Evolutionary conservation across 2,329 filamentous ascomycete species (phyloP).

Genomic region (Exophiala spinifera): DNA sequence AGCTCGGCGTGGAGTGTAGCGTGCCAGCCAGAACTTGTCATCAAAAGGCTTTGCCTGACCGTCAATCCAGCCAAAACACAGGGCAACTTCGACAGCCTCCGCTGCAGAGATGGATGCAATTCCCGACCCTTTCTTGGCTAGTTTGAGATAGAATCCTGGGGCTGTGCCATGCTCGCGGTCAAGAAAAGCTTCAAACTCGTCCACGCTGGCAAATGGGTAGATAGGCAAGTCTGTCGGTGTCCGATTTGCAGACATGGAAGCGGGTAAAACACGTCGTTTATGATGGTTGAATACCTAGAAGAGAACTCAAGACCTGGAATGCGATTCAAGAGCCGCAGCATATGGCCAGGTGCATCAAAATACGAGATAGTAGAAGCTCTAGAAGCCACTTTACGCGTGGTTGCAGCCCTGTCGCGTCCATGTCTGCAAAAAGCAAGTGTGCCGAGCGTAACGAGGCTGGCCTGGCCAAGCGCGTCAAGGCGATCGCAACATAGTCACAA

Average conservation of each 20-base stretch:
- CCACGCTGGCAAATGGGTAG: slow-evolving; percentile 30
- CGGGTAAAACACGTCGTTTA: no score
- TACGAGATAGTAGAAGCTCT: no score
- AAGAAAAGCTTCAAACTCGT: slow-evolving; percentile 42
- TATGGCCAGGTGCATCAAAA: no score
- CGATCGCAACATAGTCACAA: no score
- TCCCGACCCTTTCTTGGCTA: slow-evolving; percentile 48
- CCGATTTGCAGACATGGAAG: slow-evolving; percentile 12
- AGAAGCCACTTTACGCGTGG: no score
- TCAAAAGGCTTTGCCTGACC: slow-evolving; percentile 51
- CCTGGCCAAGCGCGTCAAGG: no score
- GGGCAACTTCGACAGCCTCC: slow-evolving; percentile 55
- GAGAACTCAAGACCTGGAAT: no score
- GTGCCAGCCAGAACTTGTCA: slow-evolving; percentile 50
- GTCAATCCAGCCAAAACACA: slow-evolving; percentile 65
- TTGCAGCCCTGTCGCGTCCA: no score
- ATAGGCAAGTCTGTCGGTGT: slow-evolving; percentile 31
- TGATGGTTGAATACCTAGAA: no score
- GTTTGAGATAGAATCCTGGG: slow-evolving; percentile 47
- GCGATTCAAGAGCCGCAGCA: no score
- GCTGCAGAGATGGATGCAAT: slow-evolving; percentile 45
- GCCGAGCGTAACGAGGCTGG: no score
- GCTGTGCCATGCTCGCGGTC: slow-evolving; percentile 35
- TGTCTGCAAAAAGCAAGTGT: no score
- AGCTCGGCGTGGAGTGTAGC: slow-evolving; percentile 57